Conservation (phyloP, 495 filamentous ascomycete genomes). For the Penicillium simplicissimum region DNA sequence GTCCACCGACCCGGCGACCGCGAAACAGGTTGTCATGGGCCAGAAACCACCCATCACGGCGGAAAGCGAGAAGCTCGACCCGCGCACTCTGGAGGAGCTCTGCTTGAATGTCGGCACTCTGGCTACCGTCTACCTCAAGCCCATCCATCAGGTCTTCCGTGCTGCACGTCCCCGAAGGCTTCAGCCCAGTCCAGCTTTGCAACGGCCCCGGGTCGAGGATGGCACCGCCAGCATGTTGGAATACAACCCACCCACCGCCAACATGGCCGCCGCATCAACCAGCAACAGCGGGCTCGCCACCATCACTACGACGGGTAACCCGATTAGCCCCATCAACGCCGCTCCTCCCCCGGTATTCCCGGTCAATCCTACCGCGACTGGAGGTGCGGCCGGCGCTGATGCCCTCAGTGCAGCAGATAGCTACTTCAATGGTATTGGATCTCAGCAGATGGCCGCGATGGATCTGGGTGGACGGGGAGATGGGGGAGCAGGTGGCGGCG, state of each 20-base stretch:
- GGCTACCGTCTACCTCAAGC: constrained; percentile 96
- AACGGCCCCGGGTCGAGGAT: constrained; percentile 61
- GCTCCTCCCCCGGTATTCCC: constrained; percentile 25
- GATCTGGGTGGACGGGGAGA: constrained; percentile 53
- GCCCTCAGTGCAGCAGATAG: constrained; percentile 81
- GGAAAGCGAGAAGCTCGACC: constrained; percentile 92
- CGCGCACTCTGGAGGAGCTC: constrained; percentile 91
- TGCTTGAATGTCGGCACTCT: constrained; percentile 95
- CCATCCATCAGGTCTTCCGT: constrained; percentile 96
- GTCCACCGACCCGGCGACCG: constrained; percentile 86
- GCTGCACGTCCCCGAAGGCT: constrained; percentile 78
- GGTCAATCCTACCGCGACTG: constrained; percentile 26
- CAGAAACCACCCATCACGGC: constrained; percentile 96
- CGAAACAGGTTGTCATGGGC: constrained; percentile 91
- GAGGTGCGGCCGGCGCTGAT: constrained; percentile 27
- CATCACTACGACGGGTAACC: constrained; percentile 27
- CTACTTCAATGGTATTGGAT: constrained; percentile 76
- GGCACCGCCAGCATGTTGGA: constrained; percentile 32
- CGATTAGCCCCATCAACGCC: constrained; percentile 23
- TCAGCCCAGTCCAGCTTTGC: constrained; percentile 79
- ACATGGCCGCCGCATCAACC: constrained; percentile 21
- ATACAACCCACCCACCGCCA: constrained; percentile 30
- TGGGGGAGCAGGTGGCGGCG: constrained; percentile 38
- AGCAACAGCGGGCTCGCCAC: constrained; percentile 33
- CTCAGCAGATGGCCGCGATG: constrained; percentile 69